A percentile compares a stretch with the other conserved stretches of the same genome.
These are phyloP conservation scores for Calonectria leucothoes DNA, from an alignment of 2,329 filamentous ascomycete genomes.

Conservation along the genomic window DNA sequence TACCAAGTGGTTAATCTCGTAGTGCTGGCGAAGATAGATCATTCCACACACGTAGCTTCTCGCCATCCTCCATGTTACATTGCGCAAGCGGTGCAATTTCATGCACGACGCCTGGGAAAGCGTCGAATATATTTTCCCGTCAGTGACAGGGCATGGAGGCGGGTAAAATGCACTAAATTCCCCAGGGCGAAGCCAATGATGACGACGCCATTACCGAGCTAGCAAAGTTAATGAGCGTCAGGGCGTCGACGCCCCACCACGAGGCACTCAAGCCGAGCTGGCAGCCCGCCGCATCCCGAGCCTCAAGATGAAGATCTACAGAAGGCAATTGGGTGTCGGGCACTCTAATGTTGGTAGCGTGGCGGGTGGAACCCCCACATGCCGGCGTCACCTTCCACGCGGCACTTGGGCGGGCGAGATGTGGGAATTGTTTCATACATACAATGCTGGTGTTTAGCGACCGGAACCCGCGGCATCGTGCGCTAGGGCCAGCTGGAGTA, in stretches of 20 bases:
- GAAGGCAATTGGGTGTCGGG: background rate
- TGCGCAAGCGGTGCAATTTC: background rate
- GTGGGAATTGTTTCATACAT: background rate
- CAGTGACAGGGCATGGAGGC: background rate
- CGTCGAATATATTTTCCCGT: background rate
- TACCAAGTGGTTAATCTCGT: too few species aligned
- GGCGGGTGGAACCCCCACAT: background rate
- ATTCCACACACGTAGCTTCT: background rate
- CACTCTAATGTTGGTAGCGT: background rate
- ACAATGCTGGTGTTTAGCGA: background rate
- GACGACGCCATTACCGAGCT: constrained; percentile 1
- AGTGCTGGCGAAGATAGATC: background rate
- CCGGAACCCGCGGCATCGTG: background rate
- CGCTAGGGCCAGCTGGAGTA: background rate
- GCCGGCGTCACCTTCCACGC: constrained; percentile 6
- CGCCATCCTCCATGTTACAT: background rate
- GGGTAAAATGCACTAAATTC: background rate
- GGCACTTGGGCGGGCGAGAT: background rate
- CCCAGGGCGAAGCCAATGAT: background rate
- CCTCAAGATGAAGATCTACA: background rate
- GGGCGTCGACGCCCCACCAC: background rate
- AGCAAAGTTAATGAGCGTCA: background rate
- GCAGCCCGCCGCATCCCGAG: background rate
- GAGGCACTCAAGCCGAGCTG: background rate
- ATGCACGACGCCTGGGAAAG: background rate